These are phyloP conservation scores for Nemania serpens DNA, from an alignment of 2,329 filamentous ascomycete species.

Conservation along the genomic window DNA sequence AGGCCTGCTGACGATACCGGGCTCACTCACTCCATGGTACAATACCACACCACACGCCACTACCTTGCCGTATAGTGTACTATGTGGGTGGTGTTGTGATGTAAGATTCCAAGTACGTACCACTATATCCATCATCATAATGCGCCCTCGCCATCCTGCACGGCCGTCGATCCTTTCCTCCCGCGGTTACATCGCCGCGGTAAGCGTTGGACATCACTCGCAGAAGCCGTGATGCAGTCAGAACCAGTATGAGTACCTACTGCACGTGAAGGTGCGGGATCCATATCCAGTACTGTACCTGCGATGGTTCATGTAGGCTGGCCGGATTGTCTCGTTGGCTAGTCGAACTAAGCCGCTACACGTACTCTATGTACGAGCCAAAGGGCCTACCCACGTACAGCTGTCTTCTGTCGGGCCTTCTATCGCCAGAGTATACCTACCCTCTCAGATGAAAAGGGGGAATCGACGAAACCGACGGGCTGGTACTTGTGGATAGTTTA, in stretches of 20 bases:
- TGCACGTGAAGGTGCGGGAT: background rate
- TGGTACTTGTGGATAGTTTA: too few relatives aligned
- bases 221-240: constrained; percentile 9
- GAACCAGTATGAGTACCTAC: background rate
- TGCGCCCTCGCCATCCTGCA: background rate
- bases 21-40: background rate
- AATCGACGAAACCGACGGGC: too few relatives aligned
- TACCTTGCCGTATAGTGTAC: background rate
- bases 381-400: too few relatives aligned
- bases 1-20: constrained; percentile 12
- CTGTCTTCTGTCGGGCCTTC: too few relatives aligned
- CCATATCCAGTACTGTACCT: too few relatives aligned
- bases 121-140: background rate
- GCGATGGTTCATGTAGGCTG: too few relatives aligned
- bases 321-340: too few relatives aligned
- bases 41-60: background rate
- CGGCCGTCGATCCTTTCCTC: constrained; percentile 12
- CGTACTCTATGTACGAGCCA: too few relatives aligned
- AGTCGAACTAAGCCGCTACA: too few relatives aligned
- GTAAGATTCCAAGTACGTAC: background rate
- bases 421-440: too few relatives aligned
- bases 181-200: constrained; percentile 7
- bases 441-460: too few relatives aligned
- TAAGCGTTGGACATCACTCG: constrained; percentile 12
- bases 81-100: background rate